Percentiles rank a stretch among this genome's conserved stretches.
These are phyloP conservation scores for Apiospora marii DNA, from an alignment of 2,329 filamentous ascomycete species.

Conservation along the genomic window DNA sequence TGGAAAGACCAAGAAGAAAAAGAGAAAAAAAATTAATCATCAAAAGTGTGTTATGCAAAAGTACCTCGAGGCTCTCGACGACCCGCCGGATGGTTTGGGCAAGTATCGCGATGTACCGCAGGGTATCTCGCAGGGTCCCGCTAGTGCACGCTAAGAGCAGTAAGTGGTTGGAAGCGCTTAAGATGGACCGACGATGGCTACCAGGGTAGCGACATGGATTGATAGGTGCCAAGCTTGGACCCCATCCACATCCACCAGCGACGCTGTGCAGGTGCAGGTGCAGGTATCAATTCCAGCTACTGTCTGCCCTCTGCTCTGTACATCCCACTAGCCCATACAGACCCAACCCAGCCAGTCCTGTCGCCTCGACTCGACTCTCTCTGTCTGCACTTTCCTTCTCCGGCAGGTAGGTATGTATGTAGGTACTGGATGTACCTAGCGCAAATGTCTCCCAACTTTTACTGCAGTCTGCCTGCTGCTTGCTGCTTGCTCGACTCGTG, in stretches of 20 bases:
- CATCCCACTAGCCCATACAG: background rate
- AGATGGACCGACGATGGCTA: slow-evolving; percentile 20
- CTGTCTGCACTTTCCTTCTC: slow-evolving; percentile 10
- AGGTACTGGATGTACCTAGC: background rate
- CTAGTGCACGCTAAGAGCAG: slow-evolving; percentile 15
- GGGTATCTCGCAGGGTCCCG: slow-evolving; percentile 11
- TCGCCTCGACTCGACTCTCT: background rate
- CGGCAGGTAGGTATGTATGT: background rate
- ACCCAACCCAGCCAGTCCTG: background rate
- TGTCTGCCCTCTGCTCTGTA: background rate
- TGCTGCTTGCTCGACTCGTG: background rate
- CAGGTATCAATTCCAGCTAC: slow-evolving; percentile 2
- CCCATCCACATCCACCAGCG: slow-evolving; percentile 15
- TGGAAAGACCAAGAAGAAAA: background rate
- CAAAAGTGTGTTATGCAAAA: background rate
- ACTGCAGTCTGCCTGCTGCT: too few species aligned
- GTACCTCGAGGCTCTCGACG: slow-evolving; percentile 17
- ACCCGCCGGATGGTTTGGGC: background rate
- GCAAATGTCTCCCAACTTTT: background rate
- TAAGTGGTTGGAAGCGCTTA: slow-evolving; percentile 22
- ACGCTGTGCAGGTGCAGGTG: background rate
- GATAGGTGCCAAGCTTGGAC: slow-evolving; percentile 23
- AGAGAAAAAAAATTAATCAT: background rate
- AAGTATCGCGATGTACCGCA: slow-evolving; percentile 20
- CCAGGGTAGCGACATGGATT: slow-evolving; percentile 20